These are phyloP conservation scores for Fusarium sp. DNA, from an alignment of 2,329 filamentous ascomycete genomes.

Conservation along the genomic window DNA sequence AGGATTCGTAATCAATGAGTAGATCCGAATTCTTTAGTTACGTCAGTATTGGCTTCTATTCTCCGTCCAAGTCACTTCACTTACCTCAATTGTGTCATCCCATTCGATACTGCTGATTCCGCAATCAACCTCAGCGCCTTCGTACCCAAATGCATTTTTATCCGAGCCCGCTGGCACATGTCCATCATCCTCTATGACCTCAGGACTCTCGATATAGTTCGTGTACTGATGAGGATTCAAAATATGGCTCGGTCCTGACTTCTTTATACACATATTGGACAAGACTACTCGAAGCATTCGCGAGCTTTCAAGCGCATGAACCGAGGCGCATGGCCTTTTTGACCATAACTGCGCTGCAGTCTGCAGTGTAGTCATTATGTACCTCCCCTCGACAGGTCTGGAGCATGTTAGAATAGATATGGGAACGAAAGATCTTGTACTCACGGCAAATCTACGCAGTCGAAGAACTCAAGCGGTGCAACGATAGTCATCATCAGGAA, in stretches of 20 bases:
- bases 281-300: neutral
- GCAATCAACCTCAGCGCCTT: too few species aligned
- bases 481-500: conserved; percentile 14
- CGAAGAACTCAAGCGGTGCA: conserved; percentile 11
- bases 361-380: neutral
- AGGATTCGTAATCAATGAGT: neutral
- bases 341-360: conserved; percentile 10
- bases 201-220: accelerated
- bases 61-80: accelerated
- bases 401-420: accelerated
- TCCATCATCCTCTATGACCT: too few species aligned
- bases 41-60: neutral
- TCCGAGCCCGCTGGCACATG: accelerated
- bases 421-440: neutral
- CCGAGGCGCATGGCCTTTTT: neutral
- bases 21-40: neutral
- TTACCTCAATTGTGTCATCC: too few species aligned
- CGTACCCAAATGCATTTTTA: neutral
- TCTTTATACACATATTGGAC: neutral
- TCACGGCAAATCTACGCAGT: conserved; percentile 20
- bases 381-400: neutral
- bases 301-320: neutral
- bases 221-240: neutral
- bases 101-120: neutral
- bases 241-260: neutral